Percentiles rank a stretch among this genome's conserved stretches.
Conservation (phyloP, 2,329 filamentous ascomycete genomes). For the Sporothrix dimorphospora region DNA sequence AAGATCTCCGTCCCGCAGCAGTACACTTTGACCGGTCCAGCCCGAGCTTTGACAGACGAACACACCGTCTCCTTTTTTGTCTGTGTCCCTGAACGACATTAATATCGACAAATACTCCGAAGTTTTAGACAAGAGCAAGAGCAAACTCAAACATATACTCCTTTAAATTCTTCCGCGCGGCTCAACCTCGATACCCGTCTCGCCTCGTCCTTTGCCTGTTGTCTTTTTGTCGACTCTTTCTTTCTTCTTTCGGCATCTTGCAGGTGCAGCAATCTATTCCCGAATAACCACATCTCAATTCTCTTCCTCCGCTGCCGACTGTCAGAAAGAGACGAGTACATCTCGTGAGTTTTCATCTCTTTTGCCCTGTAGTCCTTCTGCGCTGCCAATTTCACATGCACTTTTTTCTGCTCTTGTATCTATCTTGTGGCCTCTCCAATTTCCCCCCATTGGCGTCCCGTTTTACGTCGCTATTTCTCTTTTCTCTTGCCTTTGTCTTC, state of each 20-base stretch:
- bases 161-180: conserved; percentile 2
- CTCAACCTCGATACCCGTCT: conserved; percentile 10
- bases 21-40: conserved; percentile 15
- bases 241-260: conserved; percentile 9
- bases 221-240: not conserved
- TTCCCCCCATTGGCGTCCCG: not conserved
- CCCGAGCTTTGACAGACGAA: not conserved
- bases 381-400: conserved; percentile 2
- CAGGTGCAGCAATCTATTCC: not conserved
- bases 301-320: not conserved
- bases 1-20: conserved; percentile 1
- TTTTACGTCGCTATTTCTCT: not conserved
- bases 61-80: not conserved
- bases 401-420: not conserved
- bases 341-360: conserved; percentile 9
- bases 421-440: not conserved
- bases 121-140: not conserved
- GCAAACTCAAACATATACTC: not conserved
- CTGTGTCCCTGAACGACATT: not conserved
- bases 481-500: not conserved
- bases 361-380: not conserved
- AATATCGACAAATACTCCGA: conserved; percentile 13
- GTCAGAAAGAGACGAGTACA: not conserved
- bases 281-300: not conserved
- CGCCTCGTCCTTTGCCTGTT: conserved; percentile 14